Base-by-base conservation (phyloP, 495 filamentous ascomycete species). In the Xylaria nigripes region DNA sequence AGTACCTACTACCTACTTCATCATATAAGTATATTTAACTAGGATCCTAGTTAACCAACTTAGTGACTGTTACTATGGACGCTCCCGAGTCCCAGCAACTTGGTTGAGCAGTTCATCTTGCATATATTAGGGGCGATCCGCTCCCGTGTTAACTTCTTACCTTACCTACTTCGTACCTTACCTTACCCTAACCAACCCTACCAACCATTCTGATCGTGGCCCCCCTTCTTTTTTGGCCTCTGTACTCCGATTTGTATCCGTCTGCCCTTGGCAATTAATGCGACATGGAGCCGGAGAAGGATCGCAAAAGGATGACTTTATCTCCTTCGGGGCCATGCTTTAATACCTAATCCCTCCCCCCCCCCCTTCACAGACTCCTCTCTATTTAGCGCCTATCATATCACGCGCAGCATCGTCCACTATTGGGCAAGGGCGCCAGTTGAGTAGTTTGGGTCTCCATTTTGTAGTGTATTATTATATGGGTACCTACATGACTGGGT, bases 51-150 rank as follows among this genome's bases (percentile, higher is more conserved):
- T 29, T 9, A 29, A 41, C 18, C 13, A 15, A 41, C 36, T 41
- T 29, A 29, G 27, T 29, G 4, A 9, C 27, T 29, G 27, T 9
- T 9, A 4, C 3, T 41, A n/a, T 13, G 27, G 27, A 29, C 27
- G 27, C 32, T 10, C 3, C 8, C 32, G 32, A 36, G 36, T 55
- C 38, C 53, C 53, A 50, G 46, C n/a, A 55, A 34, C 46, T 45
- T 50, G 53, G 46, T 49, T 7, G 48, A 24, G 53, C 6, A 55
- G 40, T 25, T 36, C 44, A 50, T 55, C 52, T 55, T 55, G 53
- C 53, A 55, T 55, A 45, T 25, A 40, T 12, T 40, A 42, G 27
- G 27, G 29, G 18, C 53, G 46, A 55, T 50, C 40, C 23, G 38
- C 25, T 18, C 32, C 5, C 32, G 32, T 36, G 4, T 9, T 29